A percentile compares a stretch with the other conserved stretches of the same genome.
phyloP scores from a whole-genome alignment of 768 basidiomycete genomes.

The Leccinum obscurum region DNA sequence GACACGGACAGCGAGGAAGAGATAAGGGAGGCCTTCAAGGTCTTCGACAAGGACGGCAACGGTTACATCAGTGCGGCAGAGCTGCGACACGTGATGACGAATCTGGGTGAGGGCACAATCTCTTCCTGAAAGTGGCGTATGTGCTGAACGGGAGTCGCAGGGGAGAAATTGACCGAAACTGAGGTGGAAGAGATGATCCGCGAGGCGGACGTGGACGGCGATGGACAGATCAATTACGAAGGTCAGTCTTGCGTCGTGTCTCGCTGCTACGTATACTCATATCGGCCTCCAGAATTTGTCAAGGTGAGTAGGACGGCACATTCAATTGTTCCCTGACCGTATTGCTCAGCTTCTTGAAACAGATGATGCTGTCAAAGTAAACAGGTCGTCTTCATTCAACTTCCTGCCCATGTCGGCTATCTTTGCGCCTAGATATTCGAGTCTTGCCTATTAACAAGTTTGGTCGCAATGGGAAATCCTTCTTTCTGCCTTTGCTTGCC shows the following conservation, averaged over 20 bases:
- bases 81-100: slow-evolving; percentile 89
- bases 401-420: slow-evolving; percentile 19
- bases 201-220: slow-evolving; percentile 92
- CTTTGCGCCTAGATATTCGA: slow-evolving; percentile 5
- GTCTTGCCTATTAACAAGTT: not conserved
- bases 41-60: slow-evolving; percentile 95
- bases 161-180: slow-evolving; percentile 82
- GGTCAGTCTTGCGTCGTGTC: slow-evolving; percentile 42
- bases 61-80: slow-evolving; percentile 87
- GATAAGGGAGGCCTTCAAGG: slow-evolving; percentile 95
- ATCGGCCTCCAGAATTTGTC: slow-evolving; percentile 61
- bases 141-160: slow-evolving; percentile 35
- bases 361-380: slow-evolving; percentile 81
- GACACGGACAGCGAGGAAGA: slow-evolving; percentile 94
- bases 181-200: slow-evolving; percentile 98
- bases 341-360: slow-evolving; percentile 16
- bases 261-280: not conserved
- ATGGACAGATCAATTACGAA: slow-evolving; percentile 90
- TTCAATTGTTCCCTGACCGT: slow-evolving; percentile 6
- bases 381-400: slow-evolving; percentile 2
- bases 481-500: slow-evolving; percentile 11
- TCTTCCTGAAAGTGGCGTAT: not conserved
- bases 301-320: slow-evolving; percentile 44
- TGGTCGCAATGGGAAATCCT: not conserved
- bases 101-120: slow-evolving; percentile 57